These are phyloP conservation scores for Hygrophila difformis DNA, from an alignment of 257 asterid genomes.

Conservation along the genomic window DNA sequence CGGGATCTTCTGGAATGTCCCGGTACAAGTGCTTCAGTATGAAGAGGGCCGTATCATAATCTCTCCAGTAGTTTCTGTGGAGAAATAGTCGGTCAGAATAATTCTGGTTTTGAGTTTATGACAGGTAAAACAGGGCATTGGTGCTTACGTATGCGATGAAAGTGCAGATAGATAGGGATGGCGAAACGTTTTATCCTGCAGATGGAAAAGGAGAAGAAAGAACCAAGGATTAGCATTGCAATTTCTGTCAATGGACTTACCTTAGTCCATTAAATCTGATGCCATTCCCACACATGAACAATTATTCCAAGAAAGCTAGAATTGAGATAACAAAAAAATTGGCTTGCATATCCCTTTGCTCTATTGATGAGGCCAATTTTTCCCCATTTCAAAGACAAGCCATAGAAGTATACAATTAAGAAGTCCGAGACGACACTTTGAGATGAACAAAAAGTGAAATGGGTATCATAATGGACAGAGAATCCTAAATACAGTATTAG, in stretches of 20 bases:
- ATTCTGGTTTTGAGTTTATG: neutral
- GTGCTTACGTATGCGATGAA: conserved; percentile 87
- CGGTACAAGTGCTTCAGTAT: conserved; percentile 80
- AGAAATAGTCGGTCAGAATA: conserved; percentile 2
- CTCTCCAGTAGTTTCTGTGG: conserved; percentile 92
- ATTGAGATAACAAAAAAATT: too few relatives aligned
- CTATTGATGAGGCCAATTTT: too few relatives aligned
- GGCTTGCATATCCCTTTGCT: too few relatives aligned
- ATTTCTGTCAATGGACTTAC: neutral
- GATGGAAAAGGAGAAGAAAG: neutral
- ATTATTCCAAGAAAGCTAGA: too few relatives aligned
- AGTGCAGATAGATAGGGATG: conserved; percentile 89
- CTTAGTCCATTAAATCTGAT: too few relatives aligned
- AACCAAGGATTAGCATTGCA: neutral
- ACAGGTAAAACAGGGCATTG: neutral
- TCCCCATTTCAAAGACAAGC: too few relatives aligned
- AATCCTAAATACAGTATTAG: too few relatives aligned
- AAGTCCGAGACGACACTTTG: too few relatives aligned
- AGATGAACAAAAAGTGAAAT: too few relatives aligned
- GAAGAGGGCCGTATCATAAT: conserved; percentile 86
- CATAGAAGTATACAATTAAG: too few relatives aligned
- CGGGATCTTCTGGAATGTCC: conserved; percentile 59
- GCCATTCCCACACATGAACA: too few relatives aligned
- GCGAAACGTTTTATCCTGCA: conserved; percentile 95
- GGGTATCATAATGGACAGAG: too few relatives aligned